Conservation (phyloP, 2,329 filamentous ascomycete genomes). For the Arachnomyces sp. region DNA sequence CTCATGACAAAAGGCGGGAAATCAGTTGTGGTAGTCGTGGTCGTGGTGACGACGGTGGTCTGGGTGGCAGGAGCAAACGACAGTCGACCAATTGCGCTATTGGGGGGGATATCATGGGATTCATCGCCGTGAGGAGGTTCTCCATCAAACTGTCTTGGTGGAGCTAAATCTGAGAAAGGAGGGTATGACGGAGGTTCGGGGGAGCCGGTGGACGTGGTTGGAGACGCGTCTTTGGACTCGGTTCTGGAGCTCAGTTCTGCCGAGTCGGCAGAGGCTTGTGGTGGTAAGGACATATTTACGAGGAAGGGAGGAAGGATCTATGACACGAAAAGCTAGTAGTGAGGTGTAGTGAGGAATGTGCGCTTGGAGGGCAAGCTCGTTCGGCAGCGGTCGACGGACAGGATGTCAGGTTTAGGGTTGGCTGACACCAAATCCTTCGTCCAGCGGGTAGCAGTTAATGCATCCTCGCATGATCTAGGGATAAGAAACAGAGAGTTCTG, state of each 20-base stretch:
- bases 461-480: too few species aligned
- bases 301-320: too few species aligned
- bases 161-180: conserved; percentile 7
- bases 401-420: too few species aligned
- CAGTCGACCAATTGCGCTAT: conserved; percentile 49
- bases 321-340: too few species aligned
- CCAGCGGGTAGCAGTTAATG: too few species aligned
- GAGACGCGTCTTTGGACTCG: conserved; percentile 6
- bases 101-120: conserved; percentile 17
- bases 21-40: conserved; percentile 72
- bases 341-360: too few species aligned
- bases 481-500: not conserved
- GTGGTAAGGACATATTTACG: conserved; percentile 2
- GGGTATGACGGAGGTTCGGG: conserved; percentile 5
- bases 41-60: conserved; percentile 73
- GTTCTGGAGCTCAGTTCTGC: conserved; percentile 3
- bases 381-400: too few species aligned
- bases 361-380: too few species aligned
- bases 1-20: conserved; percentile 80
- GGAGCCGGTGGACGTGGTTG: not conserved
- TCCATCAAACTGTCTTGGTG: not conserved
- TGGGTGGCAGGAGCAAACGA: conserved; percentile 57
- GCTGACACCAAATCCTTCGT: too few species aligned
- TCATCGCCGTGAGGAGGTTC: conserved; percentile 9
- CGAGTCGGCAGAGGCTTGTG: not conserved